Evolutionary conservation across 164 flowering plant genomes (phyloP).

Genomic region (Dillenia turbinata): DNA sequence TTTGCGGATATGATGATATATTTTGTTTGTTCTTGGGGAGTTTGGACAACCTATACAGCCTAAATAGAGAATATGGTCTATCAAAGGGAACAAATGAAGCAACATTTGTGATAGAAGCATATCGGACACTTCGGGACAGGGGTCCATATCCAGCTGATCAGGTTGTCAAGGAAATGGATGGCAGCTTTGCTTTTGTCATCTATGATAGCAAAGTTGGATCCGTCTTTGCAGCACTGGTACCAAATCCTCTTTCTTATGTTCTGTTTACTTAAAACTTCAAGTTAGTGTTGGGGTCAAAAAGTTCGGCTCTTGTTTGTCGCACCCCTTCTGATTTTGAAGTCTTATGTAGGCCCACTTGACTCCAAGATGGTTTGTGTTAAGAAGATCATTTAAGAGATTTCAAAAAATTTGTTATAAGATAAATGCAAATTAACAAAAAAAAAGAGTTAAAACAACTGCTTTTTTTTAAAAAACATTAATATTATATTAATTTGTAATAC

Average conservation of each 20-base stretch:
- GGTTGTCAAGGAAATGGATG: slow-evolving; percentile 81
- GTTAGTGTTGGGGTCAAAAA: too few species aligned
- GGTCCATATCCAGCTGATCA: slow-evolving; percentile 96
- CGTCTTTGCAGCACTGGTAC: slow-evolving; percentile 79
- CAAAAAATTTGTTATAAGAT: too few species aligned
- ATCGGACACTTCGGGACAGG: slow-evolving; percentile 76
- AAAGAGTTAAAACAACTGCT: too few species aligned
- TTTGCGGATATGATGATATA: slow-evolving; percentile 73
- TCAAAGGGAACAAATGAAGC: slow-evolving; percentile 66
- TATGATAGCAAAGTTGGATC: slow-evolving; percentile 62
- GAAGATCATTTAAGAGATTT: too few species aligned
- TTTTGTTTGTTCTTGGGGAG: slow-evolving; percentile 78
- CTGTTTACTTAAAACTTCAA: too few species aligned
- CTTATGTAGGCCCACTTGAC: too few species aligned
- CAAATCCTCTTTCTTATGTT: neutral
- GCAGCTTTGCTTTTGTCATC: slow-evolving; percentile 80
- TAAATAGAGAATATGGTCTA: slow-evolving; percentile 75
- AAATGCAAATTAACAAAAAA: too few species aligned
- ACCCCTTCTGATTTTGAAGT: too few species aligned
- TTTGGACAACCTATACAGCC: slow-evolving; percentile 59
- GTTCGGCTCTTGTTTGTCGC: too few species aligned
- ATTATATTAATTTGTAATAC: neutral
- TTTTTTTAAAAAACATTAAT: neutral
- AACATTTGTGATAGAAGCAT: slow-evolving; percentile 79
- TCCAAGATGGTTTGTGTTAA: too few species aligned